These are phyloP conservation scores for Xylaria sp. DNA, from an alignment of 2,329 filamentous ascomycete genomes.

Conservation along the genomic window DNA sequence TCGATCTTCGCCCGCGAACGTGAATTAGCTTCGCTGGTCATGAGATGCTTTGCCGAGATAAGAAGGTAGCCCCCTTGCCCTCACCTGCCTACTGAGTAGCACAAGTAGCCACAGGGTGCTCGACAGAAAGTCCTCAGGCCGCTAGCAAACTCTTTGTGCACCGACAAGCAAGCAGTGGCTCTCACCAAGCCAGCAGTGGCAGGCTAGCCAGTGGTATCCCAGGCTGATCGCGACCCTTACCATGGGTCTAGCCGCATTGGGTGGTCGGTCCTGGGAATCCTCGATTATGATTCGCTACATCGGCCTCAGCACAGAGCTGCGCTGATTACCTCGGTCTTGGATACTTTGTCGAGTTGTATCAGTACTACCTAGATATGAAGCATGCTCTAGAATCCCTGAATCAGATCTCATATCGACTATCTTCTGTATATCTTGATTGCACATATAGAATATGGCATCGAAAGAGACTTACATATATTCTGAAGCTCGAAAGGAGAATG, in stretches of 20 bases:
- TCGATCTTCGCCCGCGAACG: slow-evolving; percentile 3
- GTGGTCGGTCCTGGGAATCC: neutral
- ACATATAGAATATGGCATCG: too few relatives aligned
- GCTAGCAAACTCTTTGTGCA: slow-evolving; percentile 6
- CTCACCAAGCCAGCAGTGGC: slow-evolving; percentile 1
- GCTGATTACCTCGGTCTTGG: neutral
- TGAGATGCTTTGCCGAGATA: slow-evolving; percentile 34
- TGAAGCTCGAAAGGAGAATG: neutral
- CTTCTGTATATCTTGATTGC: too few relatives aligned
- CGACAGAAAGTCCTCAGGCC: neutral
- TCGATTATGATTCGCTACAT: neutral
- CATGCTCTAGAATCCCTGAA: too few relatives aligned
- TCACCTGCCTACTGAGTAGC: too few relatives aligned
- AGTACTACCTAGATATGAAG: neutral
- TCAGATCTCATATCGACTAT: too few relatives aligned
- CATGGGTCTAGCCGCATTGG: slow-evolving; percentile 1
- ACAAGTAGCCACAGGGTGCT: too few relatives aligned
- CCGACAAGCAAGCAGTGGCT: neutral
- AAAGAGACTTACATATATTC: too few relatives aligned
- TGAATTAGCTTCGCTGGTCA: slow-evolving; percentile 12
- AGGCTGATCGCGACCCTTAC: neutral
- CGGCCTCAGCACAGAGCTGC: neutral
- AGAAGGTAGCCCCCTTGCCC: slow-evolving; percentile 22
- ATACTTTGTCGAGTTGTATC: neutral
- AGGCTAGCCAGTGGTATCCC: neutral